These are phyloP conservation scores for Globomyces pollinis-pini DNA, from an alignment of 192 early-diverging fungal genomes.

Conservation along the genomic window DNA sequence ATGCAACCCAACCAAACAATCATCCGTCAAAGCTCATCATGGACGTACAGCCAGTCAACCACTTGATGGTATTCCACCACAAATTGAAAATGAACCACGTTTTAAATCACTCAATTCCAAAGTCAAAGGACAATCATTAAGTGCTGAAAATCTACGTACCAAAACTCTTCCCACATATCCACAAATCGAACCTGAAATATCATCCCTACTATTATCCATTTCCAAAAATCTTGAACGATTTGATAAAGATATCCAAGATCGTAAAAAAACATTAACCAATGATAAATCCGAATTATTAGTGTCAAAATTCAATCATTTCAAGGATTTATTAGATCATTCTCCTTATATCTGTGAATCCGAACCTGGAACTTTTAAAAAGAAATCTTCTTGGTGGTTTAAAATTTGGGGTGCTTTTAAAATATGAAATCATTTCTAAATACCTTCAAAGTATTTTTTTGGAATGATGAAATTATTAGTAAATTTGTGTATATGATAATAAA, in stretches of 20 bases:
- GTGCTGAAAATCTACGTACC: conserved; percentile 1
- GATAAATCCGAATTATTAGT: conserved; percentile 18
- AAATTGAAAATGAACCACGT: not conserved
- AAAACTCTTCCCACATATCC: not conserved
- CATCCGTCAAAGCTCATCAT: not conserved
- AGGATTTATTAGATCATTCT: conserved; percentile 15
- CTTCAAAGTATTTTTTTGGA: too few relatives aligned
- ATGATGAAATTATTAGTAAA: too few relatives aligned
- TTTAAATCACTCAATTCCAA: not conserved
- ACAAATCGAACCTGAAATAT: conserved; percentile 4
- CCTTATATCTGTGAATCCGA: not conserved
- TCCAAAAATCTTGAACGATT: conserved; percentile 22
- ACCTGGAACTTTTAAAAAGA: conserved; percentile 4
- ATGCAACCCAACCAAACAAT: not conserved
- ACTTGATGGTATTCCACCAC: not conserved
- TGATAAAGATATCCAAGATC: conserved; percentile 24
- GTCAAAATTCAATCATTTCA: conserved; percentile 25
- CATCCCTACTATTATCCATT: conserved; percentile 17
- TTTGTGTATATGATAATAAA: too few relatives aligned
- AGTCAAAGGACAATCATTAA: not conserved
- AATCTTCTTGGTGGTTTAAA: conserved; percentile 9
- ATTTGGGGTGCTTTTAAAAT: not conserved
- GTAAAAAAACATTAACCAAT: conserved; percentile 13
- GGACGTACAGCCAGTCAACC: too few relatives aligned
- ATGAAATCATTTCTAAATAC: too few relatives aligned